phyloP scores from a whole-genome alignment of 495 filamentous ascomycete genomes.

The Staphylotrichum tortipilum region DNA sequence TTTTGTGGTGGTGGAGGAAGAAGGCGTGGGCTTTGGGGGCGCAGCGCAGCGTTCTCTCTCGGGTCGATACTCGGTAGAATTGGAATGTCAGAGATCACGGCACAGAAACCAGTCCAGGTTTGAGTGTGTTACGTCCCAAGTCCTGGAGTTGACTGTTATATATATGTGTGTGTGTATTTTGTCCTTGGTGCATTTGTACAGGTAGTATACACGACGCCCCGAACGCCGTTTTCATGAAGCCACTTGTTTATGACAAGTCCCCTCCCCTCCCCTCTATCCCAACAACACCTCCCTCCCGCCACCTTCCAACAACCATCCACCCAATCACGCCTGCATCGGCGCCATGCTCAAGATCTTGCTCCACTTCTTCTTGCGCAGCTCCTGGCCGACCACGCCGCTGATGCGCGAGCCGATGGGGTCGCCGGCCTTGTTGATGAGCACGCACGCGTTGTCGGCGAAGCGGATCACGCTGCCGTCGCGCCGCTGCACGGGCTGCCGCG shows the following conservation, averaged over 20 bases:
- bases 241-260: background rate
- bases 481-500: constrained; percentile 73
- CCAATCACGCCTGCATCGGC: constrained; percentile 72
- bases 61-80: constrained; percentile 3
- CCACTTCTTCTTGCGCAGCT: constrained; percentile 84
- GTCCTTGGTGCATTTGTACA: constrained; percentile 9
- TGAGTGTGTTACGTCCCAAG: background rate
- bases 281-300: background rate
- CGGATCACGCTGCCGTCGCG: constrained; percentile 79
- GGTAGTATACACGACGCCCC: constrained; percentile 16
- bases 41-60: background rate
- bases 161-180: too few species aligned
- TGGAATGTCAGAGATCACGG: background rate
- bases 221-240: constrained; percentile 10
- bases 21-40: background rate
- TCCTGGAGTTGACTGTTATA: background rate
- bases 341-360: constrained; percentile 96
- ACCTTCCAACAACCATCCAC: background rate
- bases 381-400: constrained; percentile 79
- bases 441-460: constrained; percentile 98
- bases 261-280: background rate
- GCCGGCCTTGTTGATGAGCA: constrained; percentile 92
- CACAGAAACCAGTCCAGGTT: background rate
- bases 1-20: too few species aligned
- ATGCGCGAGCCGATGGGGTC: constrained; percentile 91